phyloP scores from a whole-genome alignment of 164 flowering plant species.

The Santalum album region DNA sequence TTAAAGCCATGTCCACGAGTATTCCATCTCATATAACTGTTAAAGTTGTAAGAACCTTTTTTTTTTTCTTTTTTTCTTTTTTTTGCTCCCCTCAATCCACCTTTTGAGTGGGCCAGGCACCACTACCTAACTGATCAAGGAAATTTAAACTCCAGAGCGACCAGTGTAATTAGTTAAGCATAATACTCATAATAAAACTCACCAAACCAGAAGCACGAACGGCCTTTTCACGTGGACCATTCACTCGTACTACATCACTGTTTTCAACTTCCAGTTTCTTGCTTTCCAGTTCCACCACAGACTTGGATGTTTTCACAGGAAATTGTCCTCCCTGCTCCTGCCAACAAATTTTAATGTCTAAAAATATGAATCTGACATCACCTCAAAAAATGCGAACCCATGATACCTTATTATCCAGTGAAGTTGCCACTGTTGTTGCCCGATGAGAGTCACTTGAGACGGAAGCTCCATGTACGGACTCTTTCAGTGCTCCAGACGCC shows the following conservation, averaged over 20 bases:
- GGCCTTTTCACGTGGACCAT: constrained; percentile 15
- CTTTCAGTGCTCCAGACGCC: constrained; percentile 36
- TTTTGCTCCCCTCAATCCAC: no score
- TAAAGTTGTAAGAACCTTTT: no score
- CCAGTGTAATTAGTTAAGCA: no score
- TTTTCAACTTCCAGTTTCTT: constrained; percentile 9
- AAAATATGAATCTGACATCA: no score
- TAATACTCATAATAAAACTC: neutral
- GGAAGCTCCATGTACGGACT: constrained; percentile 24
- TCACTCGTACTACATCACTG: constrained; percentile 7
- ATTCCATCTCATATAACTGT: no score
- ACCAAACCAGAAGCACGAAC: constrained; percentile 12
- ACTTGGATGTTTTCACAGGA: constrained; percentile 10
- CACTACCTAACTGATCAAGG: no score
- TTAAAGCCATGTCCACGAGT: no score
- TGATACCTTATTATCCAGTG: constrained; percentile 35
- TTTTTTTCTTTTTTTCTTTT: no score
- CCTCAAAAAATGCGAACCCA: neutral
- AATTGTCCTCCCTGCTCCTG: constrained; percentile 20
- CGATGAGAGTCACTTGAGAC: constrained; percentile 18
- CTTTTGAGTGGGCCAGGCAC: no score
- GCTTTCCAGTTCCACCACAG: constrained; percentile 21
- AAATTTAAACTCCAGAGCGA: no score
- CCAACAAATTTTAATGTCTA: constrained; percentile 3
- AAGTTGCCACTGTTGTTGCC: constrained; percentile 18